Base-by-base conservation (phyloP, 371 early-diverging fungal genomes). In the Sporodiniella umbellata region DNA sequence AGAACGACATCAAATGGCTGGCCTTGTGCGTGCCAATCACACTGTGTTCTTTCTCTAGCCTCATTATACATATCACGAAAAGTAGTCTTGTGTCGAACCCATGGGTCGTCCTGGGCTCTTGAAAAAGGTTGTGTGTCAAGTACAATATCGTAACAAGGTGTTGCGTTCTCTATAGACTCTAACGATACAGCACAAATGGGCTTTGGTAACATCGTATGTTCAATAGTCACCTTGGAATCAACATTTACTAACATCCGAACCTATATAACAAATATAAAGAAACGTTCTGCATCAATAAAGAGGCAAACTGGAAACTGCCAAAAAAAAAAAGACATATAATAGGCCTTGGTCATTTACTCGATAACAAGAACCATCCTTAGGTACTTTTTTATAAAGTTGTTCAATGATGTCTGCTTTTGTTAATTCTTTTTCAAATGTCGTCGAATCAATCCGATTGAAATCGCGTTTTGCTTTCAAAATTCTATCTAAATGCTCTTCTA, bases 11-110 rank as follows among this genome's bases (percentile, higher is more conserved):
- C 85, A 53, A 79, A 81, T 0, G 75, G 72, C 5, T 58, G 52
- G 4, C 61, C 47, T 1, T 37, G 19, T 22, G 57, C 52, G 52
- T 67, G 57, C 45, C 60, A 70, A n/a, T 55, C 53, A 33, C 70
- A 69, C 0, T 54, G n/a, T 10, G 53, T 59, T 21, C 80, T 54
- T 31, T 57, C 50, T 46, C 85, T 70, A 6, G 81, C 75, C 0
- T 59, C 42, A 37, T 79, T 68, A 54, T 83, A 83, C 14, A 75
- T 53, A 26, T 62, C 66, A 4, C 85, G 74, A 39, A 60, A 58
- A 8, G 85, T 85, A 1, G 85, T 83, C 50, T 85, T 85, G 58
- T 82, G 70, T 8, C 37, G 23, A 23, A 85, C 26, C 39, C 77
- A 85, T 1, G 70, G 61, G 45, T 79, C 68, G n/a, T 68, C 10